Evolutionary conservation across 768 basidiomycete genomes (phyloP), one percentile per base, ranked within the genome.

Genomic region (Russula brevipes): DNA sequence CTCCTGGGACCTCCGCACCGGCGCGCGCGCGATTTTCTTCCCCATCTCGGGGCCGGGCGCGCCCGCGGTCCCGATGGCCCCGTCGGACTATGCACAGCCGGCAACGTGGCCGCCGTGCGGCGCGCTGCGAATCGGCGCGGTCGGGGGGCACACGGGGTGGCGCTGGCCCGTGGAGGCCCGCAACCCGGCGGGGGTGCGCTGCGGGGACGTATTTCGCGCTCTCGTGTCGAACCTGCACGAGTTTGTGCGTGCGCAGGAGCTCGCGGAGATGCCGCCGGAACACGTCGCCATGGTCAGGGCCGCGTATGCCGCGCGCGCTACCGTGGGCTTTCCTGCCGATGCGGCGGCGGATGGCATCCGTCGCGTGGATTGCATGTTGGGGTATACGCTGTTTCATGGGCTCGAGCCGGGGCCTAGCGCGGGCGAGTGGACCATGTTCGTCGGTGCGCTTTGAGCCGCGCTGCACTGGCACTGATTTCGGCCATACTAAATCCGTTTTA

Each of bases 101-200:
- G 86, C 85, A n/a, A 85, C 86, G 8, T 80, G 73, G 69, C 86
- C 86, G 0, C 80, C 85, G 61, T 73, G 85, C 50, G 81, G 81
- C 8, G 77, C 80, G 60, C 78, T 88, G 78, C 78, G 77, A 66
- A 80, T 88, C 72, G 77, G 76, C 30, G 82, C 80, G 19, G 82
- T 81, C 54, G 82, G 84, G 65, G 73, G 78, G 1, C 74, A 77
- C n/a, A 73, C 76, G 0, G 70, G 66, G 12, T 82, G 83, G 69
- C 80, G 77, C 16, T 86, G 85, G 86, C 82, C 83, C 10, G 75
- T 85, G 56, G 80, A 78, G 62, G 78, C 82, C 8, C 61, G 69
- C 4, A 84, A 83, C 64, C 60, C 72, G 1, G 67, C 70, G 10
- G 84, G 84, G 0, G 77, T 85, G 44, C 79, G 75, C 45, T 79